Percentiles rank a stretch among this genome's conserved stretches.
Conservation (phyloP, 2,329 filamentous ascomycete species). For the Aspergillus sp. region DNA sequence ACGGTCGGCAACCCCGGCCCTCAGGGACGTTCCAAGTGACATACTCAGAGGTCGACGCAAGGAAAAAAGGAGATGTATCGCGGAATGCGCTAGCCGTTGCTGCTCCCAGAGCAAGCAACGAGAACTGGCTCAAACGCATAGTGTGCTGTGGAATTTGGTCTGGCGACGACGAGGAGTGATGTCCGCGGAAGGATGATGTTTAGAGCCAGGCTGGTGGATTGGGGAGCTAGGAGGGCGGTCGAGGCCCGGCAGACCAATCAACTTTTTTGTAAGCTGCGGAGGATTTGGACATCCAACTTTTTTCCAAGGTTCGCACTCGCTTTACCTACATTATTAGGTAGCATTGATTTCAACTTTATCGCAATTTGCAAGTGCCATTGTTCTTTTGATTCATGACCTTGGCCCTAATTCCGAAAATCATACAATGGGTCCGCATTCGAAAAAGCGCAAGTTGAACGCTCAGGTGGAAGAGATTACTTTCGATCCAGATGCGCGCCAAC, state of each 20-base stretch:
- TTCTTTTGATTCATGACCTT: background rate
- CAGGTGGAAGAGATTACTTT: constrained; percentile 82
- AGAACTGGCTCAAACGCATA: constrained; percentile 49
- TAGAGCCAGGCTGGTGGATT: constrained; percentile 32
- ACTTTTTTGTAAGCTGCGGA: constrained; percentile 26
- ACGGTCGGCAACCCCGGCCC: constrained; percentile 16
- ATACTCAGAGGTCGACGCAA: constrained; percentile 84
- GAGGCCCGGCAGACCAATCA: constrained; percentile 34
- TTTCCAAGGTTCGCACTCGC: background rate
- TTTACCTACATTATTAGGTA: constrained; percentile 1
- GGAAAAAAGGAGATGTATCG: constrained; percentile 85
- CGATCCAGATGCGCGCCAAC: constrained; percentile 75
- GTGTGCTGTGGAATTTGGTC: constrained; percentile 29
- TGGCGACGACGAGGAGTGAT: constrained; percentile 23
- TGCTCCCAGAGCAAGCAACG: constrained; percentile 57
- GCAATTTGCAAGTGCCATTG: background rate
- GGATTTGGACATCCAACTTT: constrained; percentile 12
- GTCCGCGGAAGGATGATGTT: constrained; percentile 32
- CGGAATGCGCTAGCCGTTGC: constrained; percentile 72
- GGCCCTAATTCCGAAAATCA: background rate
- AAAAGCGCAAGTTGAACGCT: constrained; percentile 66
- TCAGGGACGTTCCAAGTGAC: constrained; percentile 34
- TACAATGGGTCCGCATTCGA: constrained; percentile 62
- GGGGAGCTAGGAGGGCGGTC: constrained; percentile 41
- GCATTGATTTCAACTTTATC: background rate